phyloP scores from a whole-genome alignment of 2,329 filamentous ascomycete species.

The Cercospora sp. region DNA sequence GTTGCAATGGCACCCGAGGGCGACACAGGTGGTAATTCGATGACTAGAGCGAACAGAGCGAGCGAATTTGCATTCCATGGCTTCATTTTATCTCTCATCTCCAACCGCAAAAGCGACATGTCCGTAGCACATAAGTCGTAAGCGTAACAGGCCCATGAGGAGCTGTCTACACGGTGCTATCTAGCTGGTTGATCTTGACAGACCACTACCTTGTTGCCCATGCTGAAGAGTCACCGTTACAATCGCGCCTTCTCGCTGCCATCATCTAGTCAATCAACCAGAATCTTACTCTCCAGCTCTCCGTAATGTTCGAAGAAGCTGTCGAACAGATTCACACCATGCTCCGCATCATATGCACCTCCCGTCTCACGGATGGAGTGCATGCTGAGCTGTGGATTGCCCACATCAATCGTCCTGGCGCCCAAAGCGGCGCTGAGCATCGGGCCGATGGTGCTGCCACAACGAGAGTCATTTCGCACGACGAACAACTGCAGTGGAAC shows the following conservation, averaged over 20 bases:
- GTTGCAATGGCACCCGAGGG: not conserved
- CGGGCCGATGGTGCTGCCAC: conserved; percentile 96
- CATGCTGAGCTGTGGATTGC: conserved; percentile 94
- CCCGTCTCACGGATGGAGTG: conserved; percentile 94
- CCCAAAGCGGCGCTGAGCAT: conserved; percentile 88
- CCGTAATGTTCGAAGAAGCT: conserved; percentile 85
- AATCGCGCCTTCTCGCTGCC: conserved; percentile 5
- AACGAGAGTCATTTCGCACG: conserved; percentile 90
- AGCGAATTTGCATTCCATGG: not conserved
- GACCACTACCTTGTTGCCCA: not conserved
- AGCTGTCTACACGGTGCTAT: not conserved
- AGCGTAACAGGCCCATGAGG: not conserved
- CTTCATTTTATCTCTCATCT: not conserved
- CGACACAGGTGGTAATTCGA: not conserved
- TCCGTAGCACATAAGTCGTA: not conserved
- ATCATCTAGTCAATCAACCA: conserved; percentile 65
- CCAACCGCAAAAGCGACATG: not conserved
- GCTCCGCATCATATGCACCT: conserved; percentile 81
- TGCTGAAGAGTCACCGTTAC: not conserved
- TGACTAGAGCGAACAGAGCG: not conserved
- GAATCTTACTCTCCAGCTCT: conserved; percentile 76
- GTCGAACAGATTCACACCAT: conserved; percentile 81
- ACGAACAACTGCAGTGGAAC: conserved; percentile 95
- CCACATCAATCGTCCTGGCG: conserved; percentile 83
- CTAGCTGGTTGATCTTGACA: not conserved